phyloP scores from a whole-genome alignment of 1,139 yeast genomes.

The Hyphopichia khmerensis region DNA sequence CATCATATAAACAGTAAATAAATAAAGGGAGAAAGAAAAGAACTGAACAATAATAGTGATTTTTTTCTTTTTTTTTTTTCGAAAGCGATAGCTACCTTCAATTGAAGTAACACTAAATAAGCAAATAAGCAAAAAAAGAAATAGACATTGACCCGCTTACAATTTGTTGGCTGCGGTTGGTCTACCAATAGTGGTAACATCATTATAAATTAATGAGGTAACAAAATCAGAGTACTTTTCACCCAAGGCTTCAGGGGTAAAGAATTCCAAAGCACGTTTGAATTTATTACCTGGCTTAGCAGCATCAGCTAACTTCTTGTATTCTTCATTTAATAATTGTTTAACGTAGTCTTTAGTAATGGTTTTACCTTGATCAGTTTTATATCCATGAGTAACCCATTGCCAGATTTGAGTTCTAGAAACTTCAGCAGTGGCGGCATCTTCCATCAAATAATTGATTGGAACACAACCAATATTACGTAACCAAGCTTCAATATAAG shows the following conservation, averaged over 20 bases:
- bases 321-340: constrained; percentile 60
- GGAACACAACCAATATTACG: constrained; percentile 81
- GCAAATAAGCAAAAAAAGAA: neutral
- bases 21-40: neutral
- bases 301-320: constrained; percentile 49
- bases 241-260: constrained; percentile 66
- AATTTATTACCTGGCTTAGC: constrained; percentile 56
- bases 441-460: constrained; percentile 81
- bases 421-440: constrained; percentile 86
- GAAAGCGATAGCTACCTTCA: too few species aligned
- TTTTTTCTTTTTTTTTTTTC: constrained; percentile 1
- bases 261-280: constrained; percentile 63
- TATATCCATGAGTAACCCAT: constrained; percentile 76
- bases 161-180: constrained; percentile 45
- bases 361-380: constrained; percentile 57
- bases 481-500: constrained; percentile 83
- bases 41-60: neutral
- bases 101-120: too few species aligned
- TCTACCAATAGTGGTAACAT: constrained; percentile 58
- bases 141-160: constrained; percentile 16
- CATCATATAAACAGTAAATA: constrained; percentile 5
- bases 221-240: constrained; percentile 72
- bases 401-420: constrained; percentile 81
- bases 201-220: constrained; percentile 69
- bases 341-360: constrained; percentile 59